phyloP scores from a whole-genome alignment of 2,329 filamentous ascomycete species.

The Penicillium vulpinum region DNA sequence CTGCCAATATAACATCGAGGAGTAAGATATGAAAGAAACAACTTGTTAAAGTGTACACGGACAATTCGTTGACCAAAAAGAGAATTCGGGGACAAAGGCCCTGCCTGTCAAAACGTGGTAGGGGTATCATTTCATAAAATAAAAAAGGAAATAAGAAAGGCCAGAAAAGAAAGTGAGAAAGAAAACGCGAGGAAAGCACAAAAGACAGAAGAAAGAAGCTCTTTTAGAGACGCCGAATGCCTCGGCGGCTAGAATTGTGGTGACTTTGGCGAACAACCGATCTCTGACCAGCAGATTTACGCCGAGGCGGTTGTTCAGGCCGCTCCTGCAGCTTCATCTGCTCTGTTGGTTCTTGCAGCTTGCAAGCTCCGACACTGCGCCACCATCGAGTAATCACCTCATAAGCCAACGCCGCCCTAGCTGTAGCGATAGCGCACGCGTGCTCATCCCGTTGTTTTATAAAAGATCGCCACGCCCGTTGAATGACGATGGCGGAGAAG shows the following conservation, averaged over 20 bases:
- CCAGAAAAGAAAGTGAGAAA: not conserved
- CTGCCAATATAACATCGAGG: too few species aligned
- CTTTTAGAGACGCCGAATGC: conserved; percentile 3
- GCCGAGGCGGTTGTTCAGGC: not conserved
- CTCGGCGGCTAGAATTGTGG: not conserved
- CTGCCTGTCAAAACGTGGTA: not conserved
- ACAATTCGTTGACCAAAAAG: not conserved
- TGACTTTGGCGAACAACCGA: not conserved
- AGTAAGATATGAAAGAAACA: too few species aligned
- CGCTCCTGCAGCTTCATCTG: not conserved
- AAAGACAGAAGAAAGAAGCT: not conserved
- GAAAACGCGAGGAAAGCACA: too few species aligned
- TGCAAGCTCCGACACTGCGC: conserved; percentile 26
- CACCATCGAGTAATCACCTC: conserved; percentile 38
- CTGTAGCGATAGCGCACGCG: conserved; percentile 36
- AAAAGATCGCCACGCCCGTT: conserved; percentile 51
- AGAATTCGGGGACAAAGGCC: not conserved
- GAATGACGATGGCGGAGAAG: conserved; percentile 55
- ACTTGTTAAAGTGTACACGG: too few species aligned
- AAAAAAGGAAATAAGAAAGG: not conserved
- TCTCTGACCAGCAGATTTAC: not conserved
- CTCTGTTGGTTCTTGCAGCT: conserved; percentile 8
- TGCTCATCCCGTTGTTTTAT: conserved; percentile 18
- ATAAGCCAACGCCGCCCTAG: conserved; percentile 43
- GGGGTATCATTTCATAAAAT: not conserved